phyloP scores from a whole-genome alignment of 805 yeast genomes.

The Candida ficus region DNA sequence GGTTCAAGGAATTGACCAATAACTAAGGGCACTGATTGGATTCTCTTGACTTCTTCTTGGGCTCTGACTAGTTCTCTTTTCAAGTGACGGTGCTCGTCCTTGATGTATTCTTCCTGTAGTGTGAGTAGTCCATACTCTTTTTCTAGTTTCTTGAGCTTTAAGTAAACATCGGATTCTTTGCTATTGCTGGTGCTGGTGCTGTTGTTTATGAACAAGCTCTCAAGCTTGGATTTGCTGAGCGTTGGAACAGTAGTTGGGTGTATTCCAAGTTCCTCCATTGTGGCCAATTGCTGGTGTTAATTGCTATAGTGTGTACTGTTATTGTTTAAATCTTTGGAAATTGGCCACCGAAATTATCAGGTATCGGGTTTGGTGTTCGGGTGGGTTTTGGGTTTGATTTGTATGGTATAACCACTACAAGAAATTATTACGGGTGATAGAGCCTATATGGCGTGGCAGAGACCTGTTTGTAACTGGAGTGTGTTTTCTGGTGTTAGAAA shows the following conservation, averaged over 20 bases:
- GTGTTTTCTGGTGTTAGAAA: no score
- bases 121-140: constrained; percentile 80
- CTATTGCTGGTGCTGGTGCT: constrained; percentile 2
- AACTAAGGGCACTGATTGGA: constrained; percentile 95
- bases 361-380: no score
- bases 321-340: neutral
- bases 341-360: constrained; percentile 21
- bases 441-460: no score
- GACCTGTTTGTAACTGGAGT: no score
- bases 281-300: neutral
- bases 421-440: no score
- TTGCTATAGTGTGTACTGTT: neutral
- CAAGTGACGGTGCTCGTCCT: constrained; percentile 96
- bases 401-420: no score
- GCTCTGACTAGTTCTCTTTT: constrained; percentile 93
- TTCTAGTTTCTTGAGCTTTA: constrained; percentile 81
- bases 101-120: constrained; percentile 93
- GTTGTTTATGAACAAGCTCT: constrained; percentile 24
- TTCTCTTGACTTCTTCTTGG: constrained; percentile 96
- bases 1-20: constrained; percentile 98
- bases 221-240: constrained; percentile 29
- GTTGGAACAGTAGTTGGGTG: constrained; percentile 28
- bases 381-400: no score
- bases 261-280: constrained; percentile 64
- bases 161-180: constrained; percentile 61